Percentiles rank a stretch among this genome's conserved stretches.
Conservation (phyloP, 1,284 basidiomycete genomes). For the Fistulinella cinereoalba region DNA sequence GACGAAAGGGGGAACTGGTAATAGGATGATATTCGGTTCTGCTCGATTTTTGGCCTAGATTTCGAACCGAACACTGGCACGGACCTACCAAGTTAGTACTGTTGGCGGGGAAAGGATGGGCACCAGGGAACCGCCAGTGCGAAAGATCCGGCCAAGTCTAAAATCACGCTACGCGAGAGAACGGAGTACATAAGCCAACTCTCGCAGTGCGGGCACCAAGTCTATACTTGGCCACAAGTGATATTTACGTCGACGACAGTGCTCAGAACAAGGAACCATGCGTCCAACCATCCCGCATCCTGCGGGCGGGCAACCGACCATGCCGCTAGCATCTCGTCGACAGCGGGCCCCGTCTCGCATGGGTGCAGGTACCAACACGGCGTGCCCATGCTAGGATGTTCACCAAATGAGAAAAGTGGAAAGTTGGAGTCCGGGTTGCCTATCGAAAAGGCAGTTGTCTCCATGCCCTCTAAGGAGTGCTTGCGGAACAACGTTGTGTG, state of each 20-base stretch:
- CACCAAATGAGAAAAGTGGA: conserved; percentile 77
- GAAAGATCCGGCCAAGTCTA: conserved; percentile 11
- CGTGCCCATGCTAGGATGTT: conserved; percentile 70
- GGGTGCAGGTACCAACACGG: conserved; percentile 84
- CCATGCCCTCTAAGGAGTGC: conserved; percentile 42
- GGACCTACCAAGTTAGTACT: neutral
- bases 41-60: neutral
- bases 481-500: conserved; percentile 57
- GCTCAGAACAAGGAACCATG: conserved; percentile 73
- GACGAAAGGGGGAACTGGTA: conserved; percentile 13
- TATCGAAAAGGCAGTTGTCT: conserved; percentile 52
- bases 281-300: conserved; percentile 53
- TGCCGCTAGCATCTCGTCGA: conserved; percentile 65
- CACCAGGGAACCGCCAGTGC: neutral
- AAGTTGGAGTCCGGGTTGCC: conserved; percentile 51
- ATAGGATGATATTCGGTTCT: conserved; percentile 8
- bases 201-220: conserved; percentile 4
- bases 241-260: conserved; percentile 51
- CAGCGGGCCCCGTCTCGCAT: conserved; percentile 65
- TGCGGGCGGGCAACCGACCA: conserved; percentile 22
- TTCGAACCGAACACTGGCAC: neutral
- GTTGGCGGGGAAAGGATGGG: conserved; percentile 1
- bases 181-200: too few relatives aligned
- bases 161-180: neutral
- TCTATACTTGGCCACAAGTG: too few relatives aligned